A percentile compares a stretch with the other conserved stretches of the same genome.
phyloP scores from a whole-genome alignment of 805 yeast species.

The Saccharomycopsis javanensis region DNA sequence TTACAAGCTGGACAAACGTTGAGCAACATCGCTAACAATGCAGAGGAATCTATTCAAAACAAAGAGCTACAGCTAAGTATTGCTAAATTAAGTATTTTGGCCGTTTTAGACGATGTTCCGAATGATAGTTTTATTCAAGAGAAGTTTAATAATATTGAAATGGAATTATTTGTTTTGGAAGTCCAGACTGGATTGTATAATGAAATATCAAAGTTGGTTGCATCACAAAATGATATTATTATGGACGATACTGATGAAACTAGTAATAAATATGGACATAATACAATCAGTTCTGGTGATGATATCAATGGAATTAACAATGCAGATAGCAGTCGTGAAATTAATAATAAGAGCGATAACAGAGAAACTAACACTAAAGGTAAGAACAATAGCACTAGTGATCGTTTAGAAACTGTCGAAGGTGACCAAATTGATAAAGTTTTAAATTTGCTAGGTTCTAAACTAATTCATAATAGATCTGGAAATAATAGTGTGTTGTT shows the following conservation, averaged over 20 bases:
- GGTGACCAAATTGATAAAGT: conserved; percentile 19
- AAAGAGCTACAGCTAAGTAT: conserved; percentile 53
- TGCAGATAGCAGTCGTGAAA: no score
- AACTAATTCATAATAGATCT: conserved; percentile 21
- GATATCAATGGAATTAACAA: no score
- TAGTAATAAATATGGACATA: no score
- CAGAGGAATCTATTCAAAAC: conserved; percentile 35
- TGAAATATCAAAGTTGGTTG: conserved; percentile 19
- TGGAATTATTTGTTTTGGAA: conserved; percentile 37
- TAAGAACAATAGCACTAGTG: neutral
- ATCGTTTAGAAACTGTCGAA: conserved; percentile 14
- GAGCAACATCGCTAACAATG: conserved; percentile 31
- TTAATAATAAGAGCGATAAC: neutral
- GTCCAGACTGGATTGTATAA: conserved; percentile 36
- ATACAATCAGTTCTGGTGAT: no score
- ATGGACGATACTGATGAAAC: neutral
- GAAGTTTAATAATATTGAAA: conserved; percentile 37
- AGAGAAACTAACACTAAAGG: neutral
- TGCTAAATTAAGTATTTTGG: conserved; percentile 59
- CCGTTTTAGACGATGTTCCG: conserved; percentile 24
- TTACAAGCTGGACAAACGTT: conserved; percentile 41
- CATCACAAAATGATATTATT: neutral
- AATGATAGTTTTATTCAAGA: conserved; percentile 20
- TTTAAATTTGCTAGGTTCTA: conserved; percentile 22
- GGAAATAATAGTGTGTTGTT: conserved; percentile 10